A percentile compares a stretch with the other conserved stretches of the same genome.
Conservation (phyloP, 495 filamentous ascomycete genomes). For the Aspergillus hancockii region DNA sequence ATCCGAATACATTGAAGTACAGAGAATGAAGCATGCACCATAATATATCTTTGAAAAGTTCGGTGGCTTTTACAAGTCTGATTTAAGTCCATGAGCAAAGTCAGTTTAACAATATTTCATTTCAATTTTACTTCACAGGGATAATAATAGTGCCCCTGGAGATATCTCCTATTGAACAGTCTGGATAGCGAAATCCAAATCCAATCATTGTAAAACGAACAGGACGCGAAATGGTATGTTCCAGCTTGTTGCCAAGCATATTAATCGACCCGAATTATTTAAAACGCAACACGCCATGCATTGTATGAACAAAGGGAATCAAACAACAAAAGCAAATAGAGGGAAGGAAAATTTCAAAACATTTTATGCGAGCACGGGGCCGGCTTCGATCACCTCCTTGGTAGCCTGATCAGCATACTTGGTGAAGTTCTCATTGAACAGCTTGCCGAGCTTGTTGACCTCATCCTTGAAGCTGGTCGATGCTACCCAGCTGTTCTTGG, state of each 20-base stretch:
- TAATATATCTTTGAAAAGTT: too few relatives aligned
- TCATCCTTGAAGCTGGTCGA: conserved; percentile 76
- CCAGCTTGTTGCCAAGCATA: conserved; percentile 13
- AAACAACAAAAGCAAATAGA: conserved; percentile 16
- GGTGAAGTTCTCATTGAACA: conserved; percentile 97
- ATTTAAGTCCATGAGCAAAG: background rate
- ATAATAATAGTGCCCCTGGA: background rate
- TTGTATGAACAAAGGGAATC: conserved; percentile 18
- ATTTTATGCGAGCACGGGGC: conserved; percentile 29
- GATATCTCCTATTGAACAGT: background rate
- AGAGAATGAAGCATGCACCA: background rate
- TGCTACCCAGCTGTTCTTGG: conserved; percentile 86
- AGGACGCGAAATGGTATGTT: conserved; percentile 17
- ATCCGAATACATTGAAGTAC: too few relatives aligned
- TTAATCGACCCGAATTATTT: conserved; percentile 17
- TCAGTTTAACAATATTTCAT: background rate
- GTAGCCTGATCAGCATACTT: conserved; percentile 90
- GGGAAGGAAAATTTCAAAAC: conserved; percentile 17
- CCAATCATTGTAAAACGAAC: conserved; percentile 4
- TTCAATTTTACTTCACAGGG: background rate
- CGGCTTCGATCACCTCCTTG: conserved; percentile 60
- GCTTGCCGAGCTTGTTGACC: conserved; percentile 79
- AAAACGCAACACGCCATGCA: conserved; percentile 34
- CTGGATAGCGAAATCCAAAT: conserved; percentile 8
- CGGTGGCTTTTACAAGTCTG: too few relatives aligned